Percentiles rank a stretch among this genome's conserved stretches.
phyloP scores from a whole-genome alignment of 2,329 filamentous ascomycete genomes.

The Trichoderma sp. region DNA sequence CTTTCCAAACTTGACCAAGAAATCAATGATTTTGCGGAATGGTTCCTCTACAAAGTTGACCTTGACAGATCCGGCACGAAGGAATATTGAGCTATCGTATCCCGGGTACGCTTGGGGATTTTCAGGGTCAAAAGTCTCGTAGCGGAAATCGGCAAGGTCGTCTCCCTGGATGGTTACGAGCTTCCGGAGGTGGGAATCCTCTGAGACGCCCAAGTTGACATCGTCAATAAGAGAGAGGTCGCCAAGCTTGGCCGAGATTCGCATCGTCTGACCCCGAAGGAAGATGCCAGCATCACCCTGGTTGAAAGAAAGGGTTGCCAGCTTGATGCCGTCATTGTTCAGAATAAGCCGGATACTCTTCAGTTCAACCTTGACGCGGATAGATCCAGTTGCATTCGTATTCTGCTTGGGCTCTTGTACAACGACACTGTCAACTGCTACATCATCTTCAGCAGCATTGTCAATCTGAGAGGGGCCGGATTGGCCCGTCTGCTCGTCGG shows the following conservation, averaged over 20 bases:
- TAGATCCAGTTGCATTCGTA: slow-evolving; percentile 58
- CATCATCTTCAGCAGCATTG: slow-evolving; percentile 32
- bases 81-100: slow-evolving; percentile 86
- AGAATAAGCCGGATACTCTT: slow-evolving; percentile 92
- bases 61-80: slow-evolving; percentile 92
- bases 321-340: slow-evolving; percentile 94
- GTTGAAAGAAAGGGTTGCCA: slow-evolving; percentile 89
- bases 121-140: slow-evolving; percentile 85
- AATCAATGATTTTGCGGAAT: slow-evolving; percentile 96
- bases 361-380: slow-evolving; percentile 88
- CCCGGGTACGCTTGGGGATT: slow-evolving; percentile 76
- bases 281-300: slow-evolving; percentile 91
- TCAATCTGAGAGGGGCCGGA: slow-evolving; percentile 35
- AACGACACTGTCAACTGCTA: slow-evolving; percentile 37
- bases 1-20: slow-evolving; percentile 97
- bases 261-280: slow-evolving; percentile 80
- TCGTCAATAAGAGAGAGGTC: slow-evolving; percentile 89
- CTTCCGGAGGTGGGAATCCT: slow-evolving; percentile 75
- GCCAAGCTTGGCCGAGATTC: slow-evolving; percentile 80
- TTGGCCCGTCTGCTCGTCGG: slow-evolving; percentile 38
- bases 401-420: slow-evolving; percentile 36
- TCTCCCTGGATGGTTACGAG: slow-evolving; percentile 94
- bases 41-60: slow-evolving; percentile 97
- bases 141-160: slow-evolving; percentile 93
- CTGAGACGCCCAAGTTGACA: slow-evolving; percentile 83